These are phyloP conservation scores for Adansonia digitata DNA, from an alignment of 345 rosid species.

Conservation along the genomic window DNA sequence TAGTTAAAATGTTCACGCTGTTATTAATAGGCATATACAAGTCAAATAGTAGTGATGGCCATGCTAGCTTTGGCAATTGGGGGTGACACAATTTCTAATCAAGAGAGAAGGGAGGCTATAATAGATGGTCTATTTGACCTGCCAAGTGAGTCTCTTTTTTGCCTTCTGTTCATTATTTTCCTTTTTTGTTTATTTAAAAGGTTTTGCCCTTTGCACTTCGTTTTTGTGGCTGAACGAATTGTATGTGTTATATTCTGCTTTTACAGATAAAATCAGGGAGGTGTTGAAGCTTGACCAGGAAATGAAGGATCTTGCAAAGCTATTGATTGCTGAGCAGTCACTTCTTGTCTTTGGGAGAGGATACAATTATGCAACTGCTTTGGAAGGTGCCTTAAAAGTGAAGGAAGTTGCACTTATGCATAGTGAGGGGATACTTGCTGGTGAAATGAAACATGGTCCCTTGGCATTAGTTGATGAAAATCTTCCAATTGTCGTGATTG, in stretches of 20 bases:
- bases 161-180: background rate
- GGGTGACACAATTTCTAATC: conserved; percentile 72
- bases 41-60: conserved; percentile 94
- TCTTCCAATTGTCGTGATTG: conserved; percentile 80
- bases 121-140: conserved; percentile 81
- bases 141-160: conserved; percentile 50
- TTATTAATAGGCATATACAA: conserved; percentile 71
- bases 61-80: conserved; percentile 92
- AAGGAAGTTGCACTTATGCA: conserved; percentile 98
- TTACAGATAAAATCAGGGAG: conserved; percentile 72
- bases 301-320: conserved; percentile 81
- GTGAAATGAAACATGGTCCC: conserved; percentile 99
- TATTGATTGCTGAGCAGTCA: conserved; percentile 73
- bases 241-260: background rate
- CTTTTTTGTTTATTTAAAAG: background rate
- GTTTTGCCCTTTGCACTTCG: background rate
- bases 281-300: conserved; percentile 79
- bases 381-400: conserved; percentile 93
- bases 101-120: conserved; percentile 78
- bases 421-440: conserved; percentile 95
- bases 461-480: conserved; percentile 92
- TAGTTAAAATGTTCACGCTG: background rate
- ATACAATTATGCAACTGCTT: conserved; percentile 79
- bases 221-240: background rate
- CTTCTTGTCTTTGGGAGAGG: conserved; percentile 96